A percentile compares a stretch with the other conserved stretches of the same genome.
phyloP scores from a whole-genome alignment of 2,329 filamentous ascomycete genomes.

The Sarocladium kiliense region DNA sequence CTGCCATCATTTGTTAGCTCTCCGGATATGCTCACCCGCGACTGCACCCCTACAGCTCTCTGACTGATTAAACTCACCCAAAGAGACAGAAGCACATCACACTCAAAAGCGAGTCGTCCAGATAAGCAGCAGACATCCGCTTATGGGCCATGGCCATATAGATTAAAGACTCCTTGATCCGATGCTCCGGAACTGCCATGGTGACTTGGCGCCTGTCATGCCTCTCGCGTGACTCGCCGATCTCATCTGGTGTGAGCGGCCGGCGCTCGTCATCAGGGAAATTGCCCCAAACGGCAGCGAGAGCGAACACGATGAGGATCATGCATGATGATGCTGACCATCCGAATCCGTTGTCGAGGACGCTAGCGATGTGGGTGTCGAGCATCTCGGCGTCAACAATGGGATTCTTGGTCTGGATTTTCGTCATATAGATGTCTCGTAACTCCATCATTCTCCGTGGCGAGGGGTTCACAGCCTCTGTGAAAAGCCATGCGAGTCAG shows the following conservation, averaged over 20 bases:
- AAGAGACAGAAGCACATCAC: slow-evolving; percentile 12
- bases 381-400: slow-evolving; percentile 12
- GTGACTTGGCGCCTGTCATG: slow-evolving; percentile 10
- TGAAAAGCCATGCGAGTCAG: background rate
- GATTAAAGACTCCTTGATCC: slow-evolving; percentile 12
- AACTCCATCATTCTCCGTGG: slow-evolving; percentile 10
- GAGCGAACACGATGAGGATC: slow-evolving; percentile 12
- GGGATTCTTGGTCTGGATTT: slow-evolving; percentile 11
- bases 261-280: slow-evolving; percentile 12
- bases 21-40: too few relatives aligned
- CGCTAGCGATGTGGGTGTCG: slow-evolving; percentile 15
- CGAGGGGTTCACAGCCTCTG: slow-evolving; percentile 8
- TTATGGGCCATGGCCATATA: slow-evolving; percentile 14
- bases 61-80: slow-evolving; percentile 8
- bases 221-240: slow-evolving; percentile 5
- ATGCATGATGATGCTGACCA: slow-evolving; percentile 13
- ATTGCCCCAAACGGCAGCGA: slow-evolving; percentile 13
- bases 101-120: slow-evolving; percentile 12
- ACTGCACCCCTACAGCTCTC: too few relatives aligned
- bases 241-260: slow-evolving; percentile 7
- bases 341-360: slow-evolving; percentile 11
- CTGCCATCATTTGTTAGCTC: background rate
- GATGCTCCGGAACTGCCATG: slow-evolving; percentile 12
- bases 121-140: slow-evolving; percentile 12
- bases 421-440: slow-evolving; percentile 12